Conservation (phyloP, 768 basidiomycete species). For the Hemileccinum rubropunctum region DNA sequence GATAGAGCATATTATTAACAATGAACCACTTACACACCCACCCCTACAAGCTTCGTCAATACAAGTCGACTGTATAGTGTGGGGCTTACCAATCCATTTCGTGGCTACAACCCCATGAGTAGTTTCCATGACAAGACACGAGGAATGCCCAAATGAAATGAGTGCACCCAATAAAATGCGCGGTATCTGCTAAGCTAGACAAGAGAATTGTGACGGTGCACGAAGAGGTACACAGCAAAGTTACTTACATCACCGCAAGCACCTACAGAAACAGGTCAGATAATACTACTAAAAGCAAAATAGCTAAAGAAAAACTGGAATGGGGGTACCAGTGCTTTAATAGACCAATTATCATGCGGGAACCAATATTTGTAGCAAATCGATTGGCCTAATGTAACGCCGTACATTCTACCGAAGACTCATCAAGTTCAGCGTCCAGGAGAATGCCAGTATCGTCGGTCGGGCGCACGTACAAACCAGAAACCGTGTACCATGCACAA, state of each 20-base stretch:
- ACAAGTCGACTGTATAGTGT: background rate
- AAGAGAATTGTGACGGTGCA: background rate
- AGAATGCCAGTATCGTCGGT: background rate
- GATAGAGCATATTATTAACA: background rate
- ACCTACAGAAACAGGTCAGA: constrained; percentile 4
- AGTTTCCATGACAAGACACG: background rate
- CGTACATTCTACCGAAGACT: constrained; percentile 8
- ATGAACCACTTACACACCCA: background rate
- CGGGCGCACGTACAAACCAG: constrained; percentile 4
- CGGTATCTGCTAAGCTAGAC: constrained; percentile 7
- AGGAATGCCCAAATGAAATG: background rate
- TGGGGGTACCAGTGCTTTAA: constrained; percentile 4
- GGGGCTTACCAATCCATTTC: background rate
- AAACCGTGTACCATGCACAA: background rate
- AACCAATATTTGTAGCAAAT: constrained; percentile 10
- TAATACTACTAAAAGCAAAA: no score
- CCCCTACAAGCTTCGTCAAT: constrained; percentile 5
- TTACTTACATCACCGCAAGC: background rate
- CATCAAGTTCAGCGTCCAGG: background rate
- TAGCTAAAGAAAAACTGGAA: background rate
- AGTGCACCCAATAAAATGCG: constrained; percentile 2
- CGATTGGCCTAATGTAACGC: constrained; percentile 10
- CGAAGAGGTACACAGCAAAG: no score
- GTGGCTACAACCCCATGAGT: background rate
- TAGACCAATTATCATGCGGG: constrained; percentile 3